These are phyloP conservation scores for Dipteronia sinensis DNA, from an alignment of 345 rosid species.

Conservation along the genomic window DNA sequence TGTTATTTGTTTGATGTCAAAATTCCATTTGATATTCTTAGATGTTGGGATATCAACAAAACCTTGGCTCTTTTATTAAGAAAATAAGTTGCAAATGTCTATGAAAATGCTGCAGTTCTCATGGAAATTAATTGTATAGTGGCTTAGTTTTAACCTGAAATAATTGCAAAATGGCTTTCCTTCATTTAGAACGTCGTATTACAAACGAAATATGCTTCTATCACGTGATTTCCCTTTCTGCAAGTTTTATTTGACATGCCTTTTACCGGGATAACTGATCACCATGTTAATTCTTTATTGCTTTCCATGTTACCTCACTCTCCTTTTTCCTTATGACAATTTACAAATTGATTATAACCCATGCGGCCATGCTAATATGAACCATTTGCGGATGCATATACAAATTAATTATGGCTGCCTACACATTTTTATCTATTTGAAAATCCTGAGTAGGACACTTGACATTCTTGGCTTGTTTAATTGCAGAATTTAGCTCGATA, in stretches of 20 bases:
- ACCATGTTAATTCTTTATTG: not conserved
- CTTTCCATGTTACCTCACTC: not conserved
- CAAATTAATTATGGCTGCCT: not conserved
- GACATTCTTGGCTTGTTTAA: constrained; percentile 4
- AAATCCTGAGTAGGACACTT: not conserved
- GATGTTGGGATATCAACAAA: not conserved
- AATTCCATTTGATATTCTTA: not conserved
- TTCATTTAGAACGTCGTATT: not conserved
- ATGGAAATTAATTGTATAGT: not conserved
- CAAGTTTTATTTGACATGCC: not conserved
- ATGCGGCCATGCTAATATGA: too few relatives aligned
- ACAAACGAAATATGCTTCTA: not conserved
- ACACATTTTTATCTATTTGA: not conserved
- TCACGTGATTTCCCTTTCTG: not conserved
- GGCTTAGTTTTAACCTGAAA: not conserved
- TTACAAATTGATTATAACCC: not conserved
- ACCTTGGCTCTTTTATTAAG: not conserved
- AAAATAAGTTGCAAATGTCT: not conserved
- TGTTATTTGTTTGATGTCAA: not conserved
- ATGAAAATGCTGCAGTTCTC: not conserved
- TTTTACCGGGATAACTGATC: not conserved
- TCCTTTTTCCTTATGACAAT: not conserved
- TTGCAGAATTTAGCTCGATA: constrained; percentile 78
- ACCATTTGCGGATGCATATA: not conserved
- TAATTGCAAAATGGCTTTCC: too few relatives aligned